Base-by-base conservation (phyloP, 345 rosid species). In the Aquilaria malaccensis region DNA sequence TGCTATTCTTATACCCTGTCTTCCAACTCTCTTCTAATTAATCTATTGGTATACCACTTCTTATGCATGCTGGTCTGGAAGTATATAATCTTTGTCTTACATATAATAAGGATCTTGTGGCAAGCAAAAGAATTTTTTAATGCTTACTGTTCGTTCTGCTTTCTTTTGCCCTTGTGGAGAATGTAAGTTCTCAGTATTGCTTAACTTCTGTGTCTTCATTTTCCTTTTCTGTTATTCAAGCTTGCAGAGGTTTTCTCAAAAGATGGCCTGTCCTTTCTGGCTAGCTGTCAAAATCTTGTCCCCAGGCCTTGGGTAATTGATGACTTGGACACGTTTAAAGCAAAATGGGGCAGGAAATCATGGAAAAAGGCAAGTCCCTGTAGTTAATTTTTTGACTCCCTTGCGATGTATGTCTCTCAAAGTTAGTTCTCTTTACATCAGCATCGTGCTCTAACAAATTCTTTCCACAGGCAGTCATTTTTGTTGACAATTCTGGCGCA, bases 401-500 rank as follows among this genome's bases (percentile, higher is more conserved):
- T 50, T 52, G 15, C 4, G 46, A 14, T 15, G 15, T 13, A 41
- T 50, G 29, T 60, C 45, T 43, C 14, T 63, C 32, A 45, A 32
- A 64, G 52, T 32, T 50, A 13, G 33, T 61, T 32, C 59, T 62
- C 3, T 50, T 54, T 62, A 14, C 22, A 10, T 50, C 7, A 22
- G 15, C 64, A 52, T 52, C 12, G 55, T 60, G 48, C 33, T 33
- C 58, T 73, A 63, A 83, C 65, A 22, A 65, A 52, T 55, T 56
- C 51, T 52, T 60, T 66, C 74, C 62, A 37, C 89, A 94, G 99
- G 96, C 84, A 56, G 74, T 88, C 71, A 95, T 95, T 64, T 95
- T 86, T 81, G 95, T 91, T 58, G 97, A 95, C 69, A 91, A 95
- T 73, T 91, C 99, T 74, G 97, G 99, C 65, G 99, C 99, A 29